phyloP scores from a whole-genome alignment of 2,329 filamentous ascomycete species.

The Phyllosticta citrichinensis region DNA sequence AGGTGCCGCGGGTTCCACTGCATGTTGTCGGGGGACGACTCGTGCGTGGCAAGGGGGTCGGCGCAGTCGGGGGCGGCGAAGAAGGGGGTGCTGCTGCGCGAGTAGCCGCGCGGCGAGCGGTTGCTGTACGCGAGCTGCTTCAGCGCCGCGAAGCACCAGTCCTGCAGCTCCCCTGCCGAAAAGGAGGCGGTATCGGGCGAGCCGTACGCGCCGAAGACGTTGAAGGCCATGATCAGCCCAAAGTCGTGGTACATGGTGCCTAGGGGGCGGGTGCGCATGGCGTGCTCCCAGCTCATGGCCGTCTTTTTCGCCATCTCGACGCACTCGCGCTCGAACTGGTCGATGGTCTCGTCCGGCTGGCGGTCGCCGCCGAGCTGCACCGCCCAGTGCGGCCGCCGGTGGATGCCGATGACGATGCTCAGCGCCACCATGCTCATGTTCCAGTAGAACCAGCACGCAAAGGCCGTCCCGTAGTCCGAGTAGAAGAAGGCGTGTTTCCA shows the following conservation, averaged over 20 bases:
- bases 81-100: not conserved
- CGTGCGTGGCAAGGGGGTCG: not conserved
- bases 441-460: slow-evolving; percentile 9
- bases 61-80: not conserved
- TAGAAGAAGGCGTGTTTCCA: not conserved
- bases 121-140: not conserved
- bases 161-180: not conserved
- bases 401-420: slow-evolving; percentile 3
- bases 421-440: slow-evolving; percentile 2
- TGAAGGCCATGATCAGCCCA: slow-evolving; percentile 5
- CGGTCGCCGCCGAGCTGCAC: not conserved
- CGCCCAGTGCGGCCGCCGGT: not conserved
- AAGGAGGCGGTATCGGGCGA: not conserved
- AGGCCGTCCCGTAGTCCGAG: slow-evolving; percentile 3
- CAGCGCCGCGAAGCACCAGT: not conserved
- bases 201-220: not conserved
- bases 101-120: not conserved
- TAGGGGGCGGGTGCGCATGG: not conserved
- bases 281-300: slow-evolving; percentile 5
- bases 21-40: not conserved
- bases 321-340: not conserved
- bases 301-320: not conserved
- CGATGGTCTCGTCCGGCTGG: not conserved
- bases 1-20: not conserved
- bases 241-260: slow-evolving; percentile 10